Base-by-base conservation (phyloP, 2,329 filamentous ascomycete species). In the Neonectria neomacrospora region DNA sequence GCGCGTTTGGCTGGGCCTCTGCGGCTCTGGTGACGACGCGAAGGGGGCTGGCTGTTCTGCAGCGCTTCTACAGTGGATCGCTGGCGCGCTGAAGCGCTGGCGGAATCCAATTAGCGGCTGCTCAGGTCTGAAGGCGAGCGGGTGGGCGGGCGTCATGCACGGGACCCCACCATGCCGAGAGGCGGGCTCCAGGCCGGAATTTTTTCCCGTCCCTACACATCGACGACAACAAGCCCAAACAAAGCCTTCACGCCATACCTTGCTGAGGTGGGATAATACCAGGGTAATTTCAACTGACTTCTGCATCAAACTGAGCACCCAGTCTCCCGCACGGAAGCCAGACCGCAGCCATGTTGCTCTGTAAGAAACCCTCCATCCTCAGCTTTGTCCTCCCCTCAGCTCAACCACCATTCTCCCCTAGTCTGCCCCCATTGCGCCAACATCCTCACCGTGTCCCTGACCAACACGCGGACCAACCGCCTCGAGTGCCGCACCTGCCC, bases 401-500 rank as follows among this genome's bases (percentile, higher is more conserved):
- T 63, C n/a, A 63, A 60, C 71, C 69, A 66, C 68, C 66, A 22
- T 56, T 22, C 32, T 28, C 58, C 53, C 34, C 71, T n/a, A 91
- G 91, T 95, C 87, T 96, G 92, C 79, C 92, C 92, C 54, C 88
- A 88, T 77, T 96, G 92, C 84, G 89, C 89, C 79, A 96, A 95
- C 82, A 89, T 93, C 79, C 88, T 96, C 75, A 93, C 91, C 74
- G 90, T 95, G 73, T 89, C 88, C 63, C 77, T 82, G 53, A 84
- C 84, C 67, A 83, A 81, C 67, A 82, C 80, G 53, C 83, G 85
- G 62, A 81, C 80, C 73, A 97, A 97, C 83, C 91, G 94, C 61
- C 93, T 98, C 79, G 93, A 97, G 80, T 99, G 96, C 82, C 92
- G 93, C 62, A 97, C 94, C 61, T 99, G 96, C 73, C 95, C 96